A percentile compares a stretch with the other conserved stretches of the same genome.
Evolutionary conservation across 352 stramenopile species (phyloP).

Genomic region (Phytophthora sojae): DNA sequence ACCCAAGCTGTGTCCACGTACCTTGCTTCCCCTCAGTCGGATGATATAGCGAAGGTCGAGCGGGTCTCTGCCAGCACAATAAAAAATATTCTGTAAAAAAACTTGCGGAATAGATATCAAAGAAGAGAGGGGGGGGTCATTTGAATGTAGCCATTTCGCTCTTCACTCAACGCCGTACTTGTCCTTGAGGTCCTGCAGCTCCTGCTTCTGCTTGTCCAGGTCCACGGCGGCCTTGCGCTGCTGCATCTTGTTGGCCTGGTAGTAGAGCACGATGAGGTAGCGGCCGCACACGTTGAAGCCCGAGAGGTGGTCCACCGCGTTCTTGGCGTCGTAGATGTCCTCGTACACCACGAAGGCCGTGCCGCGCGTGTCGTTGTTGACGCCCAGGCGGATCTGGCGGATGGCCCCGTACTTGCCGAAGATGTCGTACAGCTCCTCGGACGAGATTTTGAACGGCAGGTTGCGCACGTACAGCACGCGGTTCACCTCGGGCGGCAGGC

Average conservation of each 20-base stretch:
- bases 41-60: constrained; percentile 7
- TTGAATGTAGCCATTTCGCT: neutral
- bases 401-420: constrained; percentile 99
- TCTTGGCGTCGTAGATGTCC: constrained; percentile 99
- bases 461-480: constrained; percentile 98
- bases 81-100: neutral
- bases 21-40: constrained; percentile 9
- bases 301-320: constrained; percentile 98
- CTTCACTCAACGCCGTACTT: constrained; percentile 84
- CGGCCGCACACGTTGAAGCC: constrained; percentile 99
- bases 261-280: constrained; percentile 99
- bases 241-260: constrained; percentile 93
- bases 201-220: constrained; percentile 78
- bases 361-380: constrained; percentile 96
- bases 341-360: constrained; percentile 99
- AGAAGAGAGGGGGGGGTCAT: neutral
- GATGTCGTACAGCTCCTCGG: constrained; percentile 99
- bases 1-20: constrained; percentile 71
- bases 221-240: constrained; percentile 50
- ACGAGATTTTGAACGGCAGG: constrained; percentile 98
- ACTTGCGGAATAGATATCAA: neutral
- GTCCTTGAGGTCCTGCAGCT: constrained; percentile 85
- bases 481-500: constrained; percentile 98
- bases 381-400: constrained; percentile 94
- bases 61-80: neutral